A percentile compares a stretch with the other conserved stretches of the same genome.
Conservation (phyloP, 169 alveolate species). For the Eimeria necatrix region DNA sequence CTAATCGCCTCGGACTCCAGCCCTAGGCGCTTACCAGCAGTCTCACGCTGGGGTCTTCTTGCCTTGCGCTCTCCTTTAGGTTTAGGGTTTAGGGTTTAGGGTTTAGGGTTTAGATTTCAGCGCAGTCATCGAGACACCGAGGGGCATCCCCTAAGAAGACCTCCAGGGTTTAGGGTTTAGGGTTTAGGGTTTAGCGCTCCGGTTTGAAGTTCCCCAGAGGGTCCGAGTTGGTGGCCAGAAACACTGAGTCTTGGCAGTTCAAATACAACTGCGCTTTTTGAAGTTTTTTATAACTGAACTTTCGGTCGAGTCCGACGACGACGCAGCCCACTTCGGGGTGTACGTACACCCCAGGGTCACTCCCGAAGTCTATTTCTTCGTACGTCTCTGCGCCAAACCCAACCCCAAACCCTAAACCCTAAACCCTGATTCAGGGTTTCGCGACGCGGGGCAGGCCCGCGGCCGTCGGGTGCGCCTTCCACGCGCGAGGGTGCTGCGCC, state of each 20-base stretch:
- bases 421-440: no score
- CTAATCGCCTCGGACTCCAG: no score
- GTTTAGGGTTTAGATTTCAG: neutral
- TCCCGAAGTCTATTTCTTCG: neutral
- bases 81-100: conserved; percentile 36
- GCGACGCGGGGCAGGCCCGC: no score
- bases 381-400: neutral
- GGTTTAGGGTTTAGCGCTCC: neutral
- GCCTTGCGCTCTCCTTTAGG: no score
- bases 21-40: no score
- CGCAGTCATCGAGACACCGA: no score
- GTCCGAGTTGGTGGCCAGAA: conserved; percentile 85
- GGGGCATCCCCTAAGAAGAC: no score
- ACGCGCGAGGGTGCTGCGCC: no score
- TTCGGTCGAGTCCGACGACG: conserved; percentile 85
- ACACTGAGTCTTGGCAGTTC: conserved; percentile 81
- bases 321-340: conserved; percentile 84
- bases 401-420: conserved; percentile 9
- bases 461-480: no score
- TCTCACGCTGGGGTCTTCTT: no score
- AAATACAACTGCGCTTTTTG: conserved; percentile 86
- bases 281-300: conserved; percentile 84
- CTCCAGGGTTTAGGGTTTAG: conserved; percentile 35
- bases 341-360: conserved; percentile 23
- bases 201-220: conserved; percentile 83